Percentiles rank a stretch among this genome's conserved stretches.
Conservation (phyloP, 257 asterid species). For the Agastache rugosa region DNA sequence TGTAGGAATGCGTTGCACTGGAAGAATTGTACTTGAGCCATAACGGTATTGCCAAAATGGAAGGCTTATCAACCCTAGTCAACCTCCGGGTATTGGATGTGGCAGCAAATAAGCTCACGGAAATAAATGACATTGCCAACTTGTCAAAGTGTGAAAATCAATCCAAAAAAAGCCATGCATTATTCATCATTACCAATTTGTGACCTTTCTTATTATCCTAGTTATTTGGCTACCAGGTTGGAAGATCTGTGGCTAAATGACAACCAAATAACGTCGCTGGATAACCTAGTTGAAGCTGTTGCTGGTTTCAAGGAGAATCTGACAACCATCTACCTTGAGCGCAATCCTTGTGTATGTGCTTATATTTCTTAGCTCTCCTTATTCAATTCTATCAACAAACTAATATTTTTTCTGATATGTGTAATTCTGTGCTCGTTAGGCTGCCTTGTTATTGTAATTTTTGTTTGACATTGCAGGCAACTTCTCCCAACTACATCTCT, state of each 20-base stretch:
- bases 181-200: not conserved
- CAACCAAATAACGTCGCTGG: constrained; percentile 75
- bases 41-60: constrained; percentile 90
- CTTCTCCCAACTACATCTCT: constrained; percentile 59
- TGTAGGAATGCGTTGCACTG: constrained; percentile 84
- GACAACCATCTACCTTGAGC: constrained; percentile 94
- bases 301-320: constrained; percentile 70
- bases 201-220: constrained; percentile 27
- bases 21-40: constrained; percentile 98
- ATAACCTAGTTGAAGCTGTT: constrained; percentile 72
- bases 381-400: constrained; percentile 1
- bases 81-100: constrained; percentile 93
- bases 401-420: constrained; percentile 16
- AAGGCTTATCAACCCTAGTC: constrained; percentile 79
- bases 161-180: constrained; percentile 18
- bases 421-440: not conserved
- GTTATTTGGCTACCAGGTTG: constrained; percentile 60
- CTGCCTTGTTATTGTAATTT: constrained; percentile 6
- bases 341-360: constrained; percentile 88
- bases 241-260: constrained; percentile 99
- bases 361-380: constrained; percentile 14
- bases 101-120: constrained; percentile 86
- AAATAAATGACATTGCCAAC: constrained; percentile 64
- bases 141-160: constrained; percentile 58
- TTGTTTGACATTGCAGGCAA: constrained; percentile 61